Percentiles rank a stretch among this genome's conserved stretches.
Conservation (phyloP, 495 filamentous ascomycete genomes). For the Aspergillus bridgeri region DNA sequence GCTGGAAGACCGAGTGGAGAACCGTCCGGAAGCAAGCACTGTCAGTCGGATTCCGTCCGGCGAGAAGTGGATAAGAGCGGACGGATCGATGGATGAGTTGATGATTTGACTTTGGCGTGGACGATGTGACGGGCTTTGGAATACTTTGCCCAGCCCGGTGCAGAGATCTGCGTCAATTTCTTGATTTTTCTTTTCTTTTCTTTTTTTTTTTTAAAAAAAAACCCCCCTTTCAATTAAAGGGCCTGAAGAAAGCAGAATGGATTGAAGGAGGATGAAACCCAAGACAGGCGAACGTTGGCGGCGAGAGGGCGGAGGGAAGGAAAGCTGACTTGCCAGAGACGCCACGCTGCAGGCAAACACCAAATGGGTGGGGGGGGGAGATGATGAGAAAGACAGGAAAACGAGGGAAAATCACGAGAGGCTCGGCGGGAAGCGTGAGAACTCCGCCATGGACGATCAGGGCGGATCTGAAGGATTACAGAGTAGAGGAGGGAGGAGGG, state of each 20-base stretch:
- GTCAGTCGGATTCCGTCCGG: not conserved
- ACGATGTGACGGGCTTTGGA: not conserved
- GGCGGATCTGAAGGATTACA: too few species aligned
- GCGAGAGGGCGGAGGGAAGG: constrained; percentile 2
- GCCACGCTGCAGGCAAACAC: constrained; percentile 12
- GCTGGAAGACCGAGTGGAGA: constrained; percentile 5
- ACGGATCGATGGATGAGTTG: not conserved
- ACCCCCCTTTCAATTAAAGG: too few species aligned
- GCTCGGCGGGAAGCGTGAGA: not conserved
- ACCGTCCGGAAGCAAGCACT: not conserved
- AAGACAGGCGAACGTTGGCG: not conserved
- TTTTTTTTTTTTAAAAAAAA: too few species aligned
- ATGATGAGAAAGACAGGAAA: not conserved
- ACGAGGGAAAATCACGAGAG: not conserved
- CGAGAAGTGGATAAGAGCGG: not conserved
- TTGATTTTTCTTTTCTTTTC: too few species aligned
- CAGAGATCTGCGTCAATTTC: too few species aligned
- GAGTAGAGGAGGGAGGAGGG: not conserved
- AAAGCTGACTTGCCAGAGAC: constrained; percentile 22
- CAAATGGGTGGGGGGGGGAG: constrained; percentile 9
- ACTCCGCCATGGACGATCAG: not conserved
- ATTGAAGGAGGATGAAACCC: not conserved
- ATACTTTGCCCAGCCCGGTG: too few species aligned
- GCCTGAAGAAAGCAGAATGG: too few species aligned
- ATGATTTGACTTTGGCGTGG: not conserved